Evolutionary conservation across 2,329 filamentous ascomycete genomes (phyloP), one percentile per base, ranked within the genome.

Genomic region (Curvularia lunata): DNA sequence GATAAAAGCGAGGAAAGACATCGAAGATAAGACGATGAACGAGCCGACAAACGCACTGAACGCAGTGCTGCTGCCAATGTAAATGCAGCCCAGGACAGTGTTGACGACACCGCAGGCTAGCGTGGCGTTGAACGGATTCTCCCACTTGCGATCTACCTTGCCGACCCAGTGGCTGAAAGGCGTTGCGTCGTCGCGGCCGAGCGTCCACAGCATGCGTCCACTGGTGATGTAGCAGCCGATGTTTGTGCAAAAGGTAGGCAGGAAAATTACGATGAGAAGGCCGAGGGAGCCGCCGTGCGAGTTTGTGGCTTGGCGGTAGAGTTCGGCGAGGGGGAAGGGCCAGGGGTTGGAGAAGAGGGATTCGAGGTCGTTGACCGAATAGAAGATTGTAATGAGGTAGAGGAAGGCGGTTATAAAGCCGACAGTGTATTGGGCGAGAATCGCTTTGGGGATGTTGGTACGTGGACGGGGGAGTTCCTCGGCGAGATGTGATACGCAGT

Each of bases 41-140:
- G 80, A 83, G 9, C 86, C 86, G 7, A 90, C 84, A 25, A 91
- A 85, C 0, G 88, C 88, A 41, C 85, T 83, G 75, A 91, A 91
- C 0, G 88, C 88, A 0, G 86, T 88, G 1, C 80, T 83, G 58
- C 81, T 86, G n/a, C 85, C 88, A 1, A 91, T 82, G 62, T 89
- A 90, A 43, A 91, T 86, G 41, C 80, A 81, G 0, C 86, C 87
- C 0, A 91, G 78, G 3, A 87, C 70, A 0, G 86, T 86, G 23
- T 82, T 82, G 52, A 82, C 73, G 40, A 76, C 60, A 4, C 79
- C 75, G 77, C 82, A 83, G 8, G 80, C 76, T 1, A 88, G 54
- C 0, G 84, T 86, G 0, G 86, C 83, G 60, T 84, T 83, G 59
- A 85, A 81, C 0, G 86, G 86, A 54, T 82, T 84, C 10, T 81